Percentiles rank a stretch among this genome's conserved stretches.
These are phyloP conservation scores for Tripterygium wilfordii DNA, from an alignment of 177 flowering plant genomes.

Conservation along the genomic window DNA sequence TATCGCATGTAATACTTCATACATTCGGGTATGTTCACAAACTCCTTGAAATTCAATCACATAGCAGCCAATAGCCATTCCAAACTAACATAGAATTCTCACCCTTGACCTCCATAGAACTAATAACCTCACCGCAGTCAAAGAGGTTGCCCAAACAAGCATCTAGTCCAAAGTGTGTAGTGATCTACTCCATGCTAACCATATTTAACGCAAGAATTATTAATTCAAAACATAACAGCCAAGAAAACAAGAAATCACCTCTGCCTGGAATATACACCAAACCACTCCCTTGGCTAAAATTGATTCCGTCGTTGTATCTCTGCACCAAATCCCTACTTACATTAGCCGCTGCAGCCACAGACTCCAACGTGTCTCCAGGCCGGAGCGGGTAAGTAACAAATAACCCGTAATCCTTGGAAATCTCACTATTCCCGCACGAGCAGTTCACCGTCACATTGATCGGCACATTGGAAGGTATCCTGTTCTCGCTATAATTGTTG, in stretches of 20 bases:
- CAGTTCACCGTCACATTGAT: conserved; percentile 70
- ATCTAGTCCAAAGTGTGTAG: too few relatives aligned
- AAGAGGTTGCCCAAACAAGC: too few relatives aligned
- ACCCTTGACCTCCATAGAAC: too few relatives aligned
- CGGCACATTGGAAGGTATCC: conserved; percentile 34
- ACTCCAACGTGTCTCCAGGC: conserved; percentile 30
- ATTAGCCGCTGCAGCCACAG: conserved; percentile 22
- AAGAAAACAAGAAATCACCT: conserved; percentile 36
- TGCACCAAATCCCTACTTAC: conserved; percentile 28
- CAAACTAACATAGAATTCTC: too few relatives aligned
- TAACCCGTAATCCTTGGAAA: conserved; percentile 58
- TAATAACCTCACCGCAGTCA: too few relatives aligned
- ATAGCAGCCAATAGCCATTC: too few relatives aligned
- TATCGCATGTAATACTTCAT: too few relatives aligned
- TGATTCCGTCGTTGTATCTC: conserved; percentile 38
- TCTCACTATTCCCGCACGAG: conserved; percentile 51
- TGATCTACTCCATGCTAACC: too few relatives aligned
- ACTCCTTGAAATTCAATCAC: too few relatives aligned
- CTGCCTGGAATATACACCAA: conserved; percentile 61
- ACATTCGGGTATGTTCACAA: too few relatives aligned
- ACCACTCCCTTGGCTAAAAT: conserved; percentile 56
- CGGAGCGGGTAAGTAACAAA: conserved; percentile 72
- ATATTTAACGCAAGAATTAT: too few relatives aligned
- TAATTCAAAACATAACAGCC: not conserved
- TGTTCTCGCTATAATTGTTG: conserved; percentile 26